These are phyloP conservation scores for Termitomyces sp. DNA, from an alignment of 768 basidiomycete genomes.

Conservation along the genomic window DNA sequence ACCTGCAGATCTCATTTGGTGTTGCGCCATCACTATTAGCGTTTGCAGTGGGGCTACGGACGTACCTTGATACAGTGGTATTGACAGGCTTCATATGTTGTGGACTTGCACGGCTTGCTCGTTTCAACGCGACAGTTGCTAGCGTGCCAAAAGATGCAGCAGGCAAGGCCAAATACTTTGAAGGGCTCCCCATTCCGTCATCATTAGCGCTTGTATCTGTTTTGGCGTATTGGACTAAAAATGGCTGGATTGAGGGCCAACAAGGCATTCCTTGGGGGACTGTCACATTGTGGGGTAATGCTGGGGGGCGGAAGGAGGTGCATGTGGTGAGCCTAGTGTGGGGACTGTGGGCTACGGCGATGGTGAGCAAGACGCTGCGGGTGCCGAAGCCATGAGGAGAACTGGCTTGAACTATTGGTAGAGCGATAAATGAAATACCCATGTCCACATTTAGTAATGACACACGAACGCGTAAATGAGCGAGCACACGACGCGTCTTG, in stretches of 20 bases:
- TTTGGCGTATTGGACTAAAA: conserved; percentile 76
- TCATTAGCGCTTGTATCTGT: conserved; percentile 75
- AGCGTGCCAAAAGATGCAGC: conserved; percentile 79
- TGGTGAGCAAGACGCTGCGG: conserved; percentile 96
- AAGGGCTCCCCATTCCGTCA: conserved; percentile 95
- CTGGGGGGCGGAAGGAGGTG: conserved; percentile 77
- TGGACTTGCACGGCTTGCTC: conserved; percentile 92
- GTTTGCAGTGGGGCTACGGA: conserved; percentile 87
- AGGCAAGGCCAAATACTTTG: conserved; percentile 94
- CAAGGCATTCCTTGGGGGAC: conserved; percentile 72
- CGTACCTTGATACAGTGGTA: conserved; percentile 83
- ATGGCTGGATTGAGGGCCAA: conserved; percentile 81
- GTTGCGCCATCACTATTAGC: conserved; percentile 94
- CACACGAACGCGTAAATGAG: conserved; percentile 2
- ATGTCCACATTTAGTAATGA: conserved; percentile 3
- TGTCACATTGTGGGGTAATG: conserved; percentile 65
- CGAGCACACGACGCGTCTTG: conserved; percentile 16
- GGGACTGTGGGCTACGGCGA: conserved; percentile 84
- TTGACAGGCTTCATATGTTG: conserved; percentile 92
- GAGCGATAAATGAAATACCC: conserved; percentile 8
- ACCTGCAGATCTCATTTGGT: conserved; percentile 86
- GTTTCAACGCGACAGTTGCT: conserved; percentile 98
- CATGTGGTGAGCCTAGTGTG: conserved; percentile 79
- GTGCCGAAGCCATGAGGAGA: conserved; percentile 63
- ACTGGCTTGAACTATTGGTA: not conserved